A percentile compares a stretch with the other conserved stretches of the same genome.
Conservation (phyloP, 1,139 yeast genomes). For the Yamadazyma epiphylla region DNA sequence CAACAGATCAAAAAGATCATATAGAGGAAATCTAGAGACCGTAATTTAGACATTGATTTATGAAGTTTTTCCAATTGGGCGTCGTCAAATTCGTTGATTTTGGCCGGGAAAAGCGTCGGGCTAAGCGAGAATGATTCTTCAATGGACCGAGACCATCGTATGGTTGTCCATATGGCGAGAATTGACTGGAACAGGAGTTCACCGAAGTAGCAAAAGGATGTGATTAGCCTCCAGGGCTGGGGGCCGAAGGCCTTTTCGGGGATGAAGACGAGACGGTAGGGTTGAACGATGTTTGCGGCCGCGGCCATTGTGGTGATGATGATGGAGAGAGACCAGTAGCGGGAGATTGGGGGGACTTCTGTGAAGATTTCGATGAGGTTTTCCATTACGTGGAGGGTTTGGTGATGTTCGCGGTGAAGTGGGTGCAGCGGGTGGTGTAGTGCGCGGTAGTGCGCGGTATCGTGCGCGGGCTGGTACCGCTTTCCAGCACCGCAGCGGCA, state of each 20-base stretch:
- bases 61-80: constrained; percentile 15
- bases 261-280: not conserved
- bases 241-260: constrained; percentile 22
- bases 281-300: constrained; percentile 13
- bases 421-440: no score
- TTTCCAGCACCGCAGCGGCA: not conserved
- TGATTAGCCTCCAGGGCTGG: constrained; percentile 38
- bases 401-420: no score
- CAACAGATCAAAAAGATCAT: constrained; percentile 22
- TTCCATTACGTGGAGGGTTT: no score
- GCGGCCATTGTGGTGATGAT: constrained; percentile 16
- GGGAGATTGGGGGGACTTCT: constrained; percentile 30
- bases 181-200: constrained; percentile 15
- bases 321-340: constrained; percentile 24
- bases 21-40: constrained; percentile 27
- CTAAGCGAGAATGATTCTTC: constrained; percentile 17
- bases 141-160: constrained; percentile 9
- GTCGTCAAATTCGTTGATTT: constrained; percentile 12
- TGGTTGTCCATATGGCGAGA: constrained; percentile 11
- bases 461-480: not conserved
- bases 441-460: no score
- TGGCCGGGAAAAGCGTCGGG: constrained; percentile 17
- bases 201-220: constrained; percentile 32
- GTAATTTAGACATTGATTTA: constrained; percentile 12
- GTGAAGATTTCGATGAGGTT: constrained; percentile 6